Evolutionary conservation across 2,329 filamentous ascomycete species (phyloP).

Genomic region (Truncatella angustata): DNA sequence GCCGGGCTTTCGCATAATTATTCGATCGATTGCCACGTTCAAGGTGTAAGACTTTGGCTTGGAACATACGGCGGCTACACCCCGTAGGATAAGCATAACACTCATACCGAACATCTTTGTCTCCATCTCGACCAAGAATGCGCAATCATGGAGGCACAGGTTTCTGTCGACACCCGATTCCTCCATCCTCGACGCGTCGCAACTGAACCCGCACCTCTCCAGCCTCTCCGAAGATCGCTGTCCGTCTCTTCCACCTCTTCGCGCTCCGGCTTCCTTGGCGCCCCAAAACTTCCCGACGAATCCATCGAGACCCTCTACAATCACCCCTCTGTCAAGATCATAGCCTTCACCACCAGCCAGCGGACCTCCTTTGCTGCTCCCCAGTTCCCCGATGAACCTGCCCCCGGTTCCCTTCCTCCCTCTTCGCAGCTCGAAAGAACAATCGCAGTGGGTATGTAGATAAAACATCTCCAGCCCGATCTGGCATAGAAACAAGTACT

Average conservation of each 20-base stretch:
- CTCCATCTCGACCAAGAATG: background rate
- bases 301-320: conserved; percentile 70
- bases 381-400: conserved; percentile 29
- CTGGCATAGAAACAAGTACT: no score
- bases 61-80: no score
- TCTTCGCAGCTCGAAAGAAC: conserved; percentile 45
- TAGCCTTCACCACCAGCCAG: conserved; percentile 44
- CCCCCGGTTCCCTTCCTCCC: conserved; percentile 25
- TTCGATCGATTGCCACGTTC: no score
- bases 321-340: conserved; percentile 70
- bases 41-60: no score
- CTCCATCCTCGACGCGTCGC: conserved; percentile 11
- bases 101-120: no score
- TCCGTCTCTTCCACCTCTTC: conserved; percentile 15
- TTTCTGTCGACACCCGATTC: background rate
- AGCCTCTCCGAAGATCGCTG: conserved; percentile 10
- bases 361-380: conserved; percentile 31
- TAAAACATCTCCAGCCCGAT: no score
- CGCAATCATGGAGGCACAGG: conserved; percentile 10
- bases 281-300: conserved; percentile 19
- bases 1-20: no score
- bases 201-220: conserved; percentile 8
- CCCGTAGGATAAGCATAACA: no score
- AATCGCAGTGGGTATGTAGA: conserved; percentile 67
- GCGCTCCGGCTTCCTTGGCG: conserved; percentile 6